Evolutionary conservation across 163 green algal species (phyloP).

Genomic region (Scenedesmus sp.): DNA sequence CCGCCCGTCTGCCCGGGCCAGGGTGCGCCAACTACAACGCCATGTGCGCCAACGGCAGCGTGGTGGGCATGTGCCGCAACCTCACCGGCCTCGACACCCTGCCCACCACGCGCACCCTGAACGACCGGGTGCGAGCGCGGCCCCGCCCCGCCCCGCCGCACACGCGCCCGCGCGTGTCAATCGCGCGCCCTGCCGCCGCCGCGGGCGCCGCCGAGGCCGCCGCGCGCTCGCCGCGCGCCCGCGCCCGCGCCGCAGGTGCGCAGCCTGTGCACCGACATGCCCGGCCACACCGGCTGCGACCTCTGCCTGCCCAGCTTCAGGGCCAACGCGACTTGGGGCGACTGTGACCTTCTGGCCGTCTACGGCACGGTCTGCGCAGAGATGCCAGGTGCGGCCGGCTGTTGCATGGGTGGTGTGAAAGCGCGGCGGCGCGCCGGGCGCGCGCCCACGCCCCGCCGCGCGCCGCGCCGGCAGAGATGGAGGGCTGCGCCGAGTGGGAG

Average conservation of each 20-base stretch:
- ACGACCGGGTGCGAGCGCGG: conserved; percentile 5
- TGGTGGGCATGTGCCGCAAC: background rate
- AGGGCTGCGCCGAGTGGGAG: conserved; percentile 6
- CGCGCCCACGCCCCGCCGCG: too few relatives aligned
- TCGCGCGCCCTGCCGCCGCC: background rate
- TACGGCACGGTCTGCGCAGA: conserved; percentile 29
- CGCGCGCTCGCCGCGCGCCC: background rate
- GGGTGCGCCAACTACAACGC: conserved; percentile 28
- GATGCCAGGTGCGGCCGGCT: conserved; percentile 26
- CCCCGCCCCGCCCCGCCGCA: background rate
- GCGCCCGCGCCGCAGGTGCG: conserved; percentile 11
- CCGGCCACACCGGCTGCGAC: conserved; percentile 14
- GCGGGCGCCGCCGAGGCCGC: background rate
- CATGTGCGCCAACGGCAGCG: conserved; percentile 28
- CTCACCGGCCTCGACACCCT: background rate
- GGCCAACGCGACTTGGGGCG: conserved; percentile 14
- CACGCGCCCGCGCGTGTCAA: background rate
- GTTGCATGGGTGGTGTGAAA: too few relatives aligned
- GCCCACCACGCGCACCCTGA: conserved; percentile 15
- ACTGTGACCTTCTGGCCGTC: conserved; percentile 27
- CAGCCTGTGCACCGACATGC: conserved; percentile 3
- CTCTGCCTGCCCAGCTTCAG: conserved; percentile 26
- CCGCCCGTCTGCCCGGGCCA: background rate
- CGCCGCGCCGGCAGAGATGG: conserved; percentile 37
- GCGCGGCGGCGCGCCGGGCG: too few relatives aligned